Conservation (phyloP, 176 grass and related monocot genomes). For the Aechmea fasciata region DNA sequence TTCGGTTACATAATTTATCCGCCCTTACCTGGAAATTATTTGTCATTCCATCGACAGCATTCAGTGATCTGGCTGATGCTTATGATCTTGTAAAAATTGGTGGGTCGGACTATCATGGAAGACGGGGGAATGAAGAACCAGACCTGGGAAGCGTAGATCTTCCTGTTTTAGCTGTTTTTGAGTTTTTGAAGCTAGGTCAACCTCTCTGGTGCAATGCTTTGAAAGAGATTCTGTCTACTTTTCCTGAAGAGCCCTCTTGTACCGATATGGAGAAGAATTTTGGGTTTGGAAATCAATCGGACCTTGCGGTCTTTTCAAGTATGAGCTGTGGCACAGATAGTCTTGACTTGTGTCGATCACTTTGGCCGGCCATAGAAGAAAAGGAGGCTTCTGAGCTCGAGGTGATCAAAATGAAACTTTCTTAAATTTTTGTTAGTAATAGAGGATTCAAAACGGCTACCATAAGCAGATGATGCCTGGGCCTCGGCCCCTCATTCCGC, state of each 20-base stretch:
- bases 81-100: conserved; percentile 63
- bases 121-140: conserved; percentile 41
- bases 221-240: conserved; percentile 29
- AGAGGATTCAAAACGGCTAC: conserved; percentile 1
- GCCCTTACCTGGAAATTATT: not conserved
- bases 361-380: conserved; percentile 8
- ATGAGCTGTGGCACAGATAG: conserved; percentile 26
- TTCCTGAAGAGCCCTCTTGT: conserved; percentile 9
- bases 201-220: conserved; percentile 52
- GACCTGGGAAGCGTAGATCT: conserved; percentile 63
- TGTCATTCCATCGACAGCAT: conserved; percentile 25
- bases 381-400: conserved; percentile 35
- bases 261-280: not conserved
- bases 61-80: conserved; percentile 49
- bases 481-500: not conserved
- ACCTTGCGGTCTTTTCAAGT: conserved; percentile 16
- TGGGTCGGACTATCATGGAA: conserved; percentile 76
- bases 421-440: not conserved
- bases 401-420: conserved; percentile 21
- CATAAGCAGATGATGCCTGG: conserved; percentile 3
- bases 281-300: conserved; percentile 9
- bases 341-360: conserved; percentile 2
- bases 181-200: conserved; percentile 48
- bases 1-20: not conserved
- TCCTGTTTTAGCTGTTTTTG: conserved; percentile 32